These are phyloP conservation scores for Alternaria rosae DNA, from an alignment of 2,329 filamentous ascomycete species.

Conservation along the genomic window DNA sequence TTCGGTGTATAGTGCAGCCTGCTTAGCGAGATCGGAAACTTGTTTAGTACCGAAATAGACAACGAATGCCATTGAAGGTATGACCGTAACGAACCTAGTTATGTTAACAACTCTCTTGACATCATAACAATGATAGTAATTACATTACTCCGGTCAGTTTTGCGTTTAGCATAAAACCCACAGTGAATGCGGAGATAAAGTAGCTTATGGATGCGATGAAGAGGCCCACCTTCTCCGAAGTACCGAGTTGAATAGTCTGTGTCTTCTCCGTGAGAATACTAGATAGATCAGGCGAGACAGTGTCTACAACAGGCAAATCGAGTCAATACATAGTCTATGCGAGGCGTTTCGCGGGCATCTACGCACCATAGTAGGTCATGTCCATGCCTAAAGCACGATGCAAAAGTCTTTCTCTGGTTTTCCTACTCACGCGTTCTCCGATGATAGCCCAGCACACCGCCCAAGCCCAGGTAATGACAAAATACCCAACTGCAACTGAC, in stretches of 20 bases:
- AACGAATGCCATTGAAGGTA: conserved; percentile 57
- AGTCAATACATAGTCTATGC: background rate
- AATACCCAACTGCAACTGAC: conserved; percentile 57
- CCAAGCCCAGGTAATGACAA: conserved; percentile 59
- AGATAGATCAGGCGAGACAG: conserved; percentile 58
- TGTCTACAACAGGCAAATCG: conserved; percentile 39
- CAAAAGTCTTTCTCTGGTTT: conserved; percentile 56
- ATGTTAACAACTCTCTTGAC: conserved; percentile 6
- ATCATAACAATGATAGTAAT: background rate
- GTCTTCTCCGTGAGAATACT: conserved; percentile 56
- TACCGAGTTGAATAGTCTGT: conserved; percentile 56
- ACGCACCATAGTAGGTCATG: conserved; percentile 55
- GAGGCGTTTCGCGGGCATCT: background rate
- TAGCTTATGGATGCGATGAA: conserved; percentile 57
- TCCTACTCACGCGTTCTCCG: conserved; percentile 58
- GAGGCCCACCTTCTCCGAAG: conserved; percentile 57
- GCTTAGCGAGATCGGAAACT: conserved; percentile 51
- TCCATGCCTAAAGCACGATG: conserved; percentile 60
- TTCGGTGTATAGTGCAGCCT: conserved; percentile 49
- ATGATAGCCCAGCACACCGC: conserved; percentile 59
- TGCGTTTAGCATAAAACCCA: conserved; percentile 55
- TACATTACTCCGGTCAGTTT: conserved; percentile 53
- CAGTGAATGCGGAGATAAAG: conserved; percentile 55
- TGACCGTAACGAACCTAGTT: conserved; percentile 52
- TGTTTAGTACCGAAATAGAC: conserved; percentile 53